Conservation (phyloP, 2,329 filamentous ascomycete genomes). For the Rugonectria rugulosa region DNA sequence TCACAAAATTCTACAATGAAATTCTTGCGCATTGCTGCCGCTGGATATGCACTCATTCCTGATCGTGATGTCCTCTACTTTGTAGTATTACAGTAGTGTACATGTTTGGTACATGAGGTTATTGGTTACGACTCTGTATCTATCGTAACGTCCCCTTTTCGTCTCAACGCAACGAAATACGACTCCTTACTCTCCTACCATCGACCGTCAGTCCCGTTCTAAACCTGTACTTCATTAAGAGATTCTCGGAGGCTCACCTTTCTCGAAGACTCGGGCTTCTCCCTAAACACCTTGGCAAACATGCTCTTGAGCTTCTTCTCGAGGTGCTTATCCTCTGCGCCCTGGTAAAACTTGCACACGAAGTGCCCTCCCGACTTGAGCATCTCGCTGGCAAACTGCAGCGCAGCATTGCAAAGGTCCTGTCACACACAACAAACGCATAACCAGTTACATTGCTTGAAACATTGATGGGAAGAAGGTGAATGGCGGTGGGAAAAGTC, state of each 20-base stretch:
- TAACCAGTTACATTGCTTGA: slow-evolving; percentile 1
- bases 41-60: slow-evolving; percentile 30
- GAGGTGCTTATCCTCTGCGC: slow-evolving; percentile 81
- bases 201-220: not conserved
- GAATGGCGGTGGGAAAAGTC: not conserved
- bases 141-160: slow-evolving; percentile 59
- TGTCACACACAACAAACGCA: slow-evolving; percentile 46
- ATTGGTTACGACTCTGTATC: slow-evolving; percentile 9
- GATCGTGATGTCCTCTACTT: not conserved
- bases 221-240: not conserved
- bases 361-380: slow-evolving; percentile 86
- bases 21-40: slow-evolving; percentile 39
- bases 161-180: slow-evolving; percentile 81
- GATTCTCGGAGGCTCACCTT: slow-evolving; percentile 63
- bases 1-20: slow-evolving; percentile 50
- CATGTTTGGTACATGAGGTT: not conserved
- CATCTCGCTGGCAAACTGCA: slow-evolving; percentile 86
- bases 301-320: slow-evolving; percentile 77
- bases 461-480: not conserved
- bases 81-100: not conserved
- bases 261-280: slow-evolving; percentile 92
- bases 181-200: slow-evolving; percentile 68
- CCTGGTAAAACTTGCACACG: slow-evolving; percentile 97
- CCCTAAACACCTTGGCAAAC: slow-evolving; percentile 81
- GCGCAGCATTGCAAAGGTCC: slow-evolving; percentile 89